Base-by-base conservation (phyloP, 1,284 basidiomycete genomes). In the Ceraceosorus guamensis region DNA sequence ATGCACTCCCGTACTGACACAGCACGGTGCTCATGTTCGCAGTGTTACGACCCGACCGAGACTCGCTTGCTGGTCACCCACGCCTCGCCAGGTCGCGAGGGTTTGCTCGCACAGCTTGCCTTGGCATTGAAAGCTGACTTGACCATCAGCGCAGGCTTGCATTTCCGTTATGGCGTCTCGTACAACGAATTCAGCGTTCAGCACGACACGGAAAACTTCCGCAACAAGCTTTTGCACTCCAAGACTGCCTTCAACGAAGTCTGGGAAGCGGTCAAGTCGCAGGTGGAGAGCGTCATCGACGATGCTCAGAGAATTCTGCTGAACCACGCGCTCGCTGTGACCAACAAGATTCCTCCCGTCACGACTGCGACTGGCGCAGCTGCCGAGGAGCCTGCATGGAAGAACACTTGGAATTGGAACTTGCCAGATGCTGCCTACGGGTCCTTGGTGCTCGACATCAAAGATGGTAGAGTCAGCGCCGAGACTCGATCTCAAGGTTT, bases 161-260 rank as follows among this genome's bases (percentile, higher is more conserved):
- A 99, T 78, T 97, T 98, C 84, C 87, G 95, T 56, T 96, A 97
- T 75, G 87, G 90, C 31, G 87, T 85, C 0, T 90, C 87, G 2
- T 97, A 92, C 82, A 99, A 98, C 78, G 93, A 98, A 76, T 98
- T 95, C 77, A 88, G 87, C 66, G 87, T 96, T 2, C 89, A 92
- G 76, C 81, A 84, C 50, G 90, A 95, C 77, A 88, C 88, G 66
- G 90, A 96, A 46, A 85, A 85, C 10, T 93, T 91, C 80, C 84
- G 88, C 51, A 83, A 83, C 73, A 97, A 96, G 79, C 81, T 97
- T 3, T 65, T 81, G 1, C 79, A 81, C 13, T 87, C 90, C 46
- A 89, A 89, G 78, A 87, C 88, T 58, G 80, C 82, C 30, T 97
- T 96, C 75, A 83, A 87, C 73, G 87, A 87, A 66, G 86, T 98